A percentile compares a stretch with the other conserved stretches of the same genome.
Conservation (phyloP, 2,329 filamentous ascomycete genomes). For the Cladobotryum mycophilum region DNA sequence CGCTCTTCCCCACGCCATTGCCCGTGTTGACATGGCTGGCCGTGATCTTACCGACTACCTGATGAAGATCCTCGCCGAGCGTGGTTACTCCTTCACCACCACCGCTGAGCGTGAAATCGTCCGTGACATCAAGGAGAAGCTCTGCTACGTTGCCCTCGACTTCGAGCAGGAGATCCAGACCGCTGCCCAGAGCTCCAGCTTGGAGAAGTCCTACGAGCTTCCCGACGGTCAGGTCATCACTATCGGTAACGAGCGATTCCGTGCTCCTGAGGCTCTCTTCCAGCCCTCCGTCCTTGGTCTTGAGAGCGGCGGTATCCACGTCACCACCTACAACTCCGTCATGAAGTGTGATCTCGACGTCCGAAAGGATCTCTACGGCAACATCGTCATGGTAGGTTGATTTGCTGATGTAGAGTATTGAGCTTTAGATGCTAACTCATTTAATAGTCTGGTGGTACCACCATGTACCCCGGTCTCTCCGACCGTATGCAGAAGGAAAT, state of each 20-base stretch:
- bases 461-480: constrained; percentile 99
- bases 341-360: constrained; percentile 99
- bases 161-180: constrained; percentile 99
- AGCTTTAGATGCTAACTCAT: background rate
- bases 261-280: constrained; percentile 98
- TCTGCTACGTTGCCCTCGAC: constrained; percentile 99
- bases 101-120: constrained; percentile 99
- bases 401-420: background rate
- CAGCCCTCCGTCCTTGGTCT: constrained; percentile 97
- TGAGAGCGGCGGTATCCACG: constrained; percentile 97
- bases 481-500: constrained; percentile 99
- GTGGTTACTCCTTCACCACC: constrained; percentile 99
- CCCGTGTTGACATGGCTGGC: constrained; percentile 99
- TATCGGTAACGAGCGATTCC: constrained; percentile 99
- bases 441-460: constrained; percentile 94
- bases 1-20: constrained; percentile 98
- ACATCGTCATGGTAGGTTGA: constrained; percentile 96
- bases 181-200: constrained; percentile 93
- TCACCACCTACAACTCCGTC: constrained; percentile 99
- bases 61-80: constrained; percentile 99
- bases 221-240: constrained; percentile 99
- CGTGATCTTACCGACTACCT: constrained; percentile 99
- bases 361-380: constrained; percentile 99
- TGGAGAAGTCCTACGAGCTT: constrained; percentile 99
- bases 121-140: constrained; percentile 99